Conservation (phyloP, 129 eudicot genomes). For the Flaveria bidentis region DNA sequence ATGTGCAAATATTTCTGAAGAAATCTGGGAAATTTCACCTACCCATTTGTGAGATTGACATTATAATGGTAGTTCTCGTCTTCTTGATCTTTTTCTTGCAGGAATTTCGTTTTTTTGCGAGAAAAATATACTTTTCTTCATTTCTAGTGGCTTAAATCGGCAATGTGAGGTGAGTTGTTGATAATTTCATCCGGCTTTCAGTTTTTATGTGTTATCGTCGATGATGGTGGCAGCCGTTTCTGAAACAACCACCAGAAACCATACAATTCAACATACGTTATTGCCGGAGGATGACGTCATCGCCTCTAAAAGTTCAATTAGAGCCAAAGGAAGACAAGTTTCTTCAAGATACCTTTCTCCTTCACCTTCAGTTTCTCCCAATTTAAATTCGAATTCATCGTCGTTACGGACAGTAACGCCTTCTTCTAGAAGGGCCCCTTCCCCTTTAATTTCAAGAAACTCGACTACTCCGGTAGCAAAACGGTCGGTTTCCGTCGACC, state of each 20-base stretch:
- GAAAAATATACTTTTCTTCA: constrained; percentile 11
- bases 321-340: constrained; percentile 61
- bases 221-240: constrained; percentile 67
- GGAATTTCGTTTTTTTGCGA: constrained; percentile 8
- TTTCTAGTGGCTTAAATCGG: constrained; percentile 22
- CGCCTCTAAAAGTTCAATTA: constrained; percentile 32
- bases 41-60: constrained; percentile 32
- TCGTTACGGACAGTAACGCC: not conserved
- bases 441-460: constrained; percentile 62
- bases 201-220: constrained; percentile 24
- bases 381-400: constrained; percentile 43
- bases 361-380: constrained; percentile 54
- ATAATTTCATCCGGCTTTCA: constrained; percentile 6
- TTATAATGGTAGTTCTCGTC: constrained; percentile 16
- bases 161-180: constrained; percentile 57
- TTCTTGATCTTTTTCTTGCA: constrained; percentile 37
- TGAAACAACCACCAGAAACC: constrained; percentile 39
- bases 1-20: not conserved
- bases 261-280: constrained; percentile 55
- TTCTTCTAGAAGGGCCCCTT: constrained; percentile 66
- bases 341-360: constrained; percentile 74
- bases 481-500: constrained; percentile 77
- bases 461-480: constrained; percentile 36
- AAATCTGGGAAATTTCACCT: constrained; percentile 32
- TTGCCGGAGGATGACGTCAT: constrained; percentile 51